Percentiles rank a stretch among this genome's conserved stretches.
Evolutionary conservation across 345 rosid species (phyloP).

Genomic region (Litchi chinensis): DNA sequence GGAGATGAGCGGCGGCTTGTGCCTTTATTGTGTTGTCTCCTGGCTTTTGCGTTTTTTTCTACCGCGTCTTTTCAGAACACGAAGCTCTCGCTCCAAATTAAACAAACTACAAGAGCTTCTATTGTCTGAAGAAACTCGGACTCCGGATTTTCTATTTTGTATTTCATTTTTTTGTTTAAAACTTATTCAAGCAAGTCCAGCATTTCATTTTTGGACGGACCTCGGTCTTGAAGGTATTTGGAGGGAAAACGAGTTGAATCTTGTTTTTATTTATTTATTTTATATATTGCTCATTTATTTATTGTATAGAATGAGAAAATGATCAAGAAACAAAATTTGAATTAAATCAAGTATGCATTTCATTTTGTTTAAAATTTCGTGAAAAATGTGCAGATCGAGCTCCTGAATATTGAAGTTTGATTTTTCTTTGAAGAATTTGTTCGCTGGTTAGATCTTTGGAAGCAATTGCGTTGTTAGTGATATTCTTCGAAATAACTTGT

Average conservation of each 20-base stretch:
- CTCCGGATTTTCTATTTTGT: neutral
- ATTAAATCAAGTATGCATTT: neutral
- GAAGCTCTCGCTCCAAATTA: neutral
- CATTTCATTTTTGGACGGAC: neutral
- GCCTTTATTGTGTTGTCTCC: too few relatives aligned
- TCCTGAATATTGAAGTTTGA: slow-evolving; percentile 6
- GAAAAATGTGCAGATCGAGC: slow-evolving; percentile 13
- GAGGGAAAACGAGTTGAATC: slow-evolving; percentile 8
- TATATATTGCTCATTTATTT: neutral
- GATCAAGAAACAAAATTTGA: neutral
- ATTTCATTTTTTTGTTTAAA: neutral
- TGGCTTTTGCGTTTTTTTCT: neutral
- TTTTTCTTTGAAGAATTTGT: neutral
- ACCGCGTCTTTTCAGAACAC: neutral
- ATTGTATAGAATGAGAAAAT: neutral
- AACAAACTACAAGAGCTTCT: neutral
- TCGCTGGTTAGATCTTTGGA: slow-evolving; percentile 7
- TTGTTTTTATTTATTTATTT: neutral
- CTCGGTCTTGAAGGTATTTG: slow-evolving; percentile 20
- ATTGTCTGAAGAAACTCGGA: neutral
- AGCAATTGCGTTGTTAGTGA: neutral
- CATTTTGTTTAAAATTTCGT: neutral
- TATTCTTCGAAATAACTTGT: slow-evolving; percentile 28
- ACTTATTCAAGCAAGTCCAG: too few relatives aligned
- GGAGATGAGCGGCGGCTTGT: neutral